Base-by-base conservation (phyloP, 345 rosid genomes). In the Isatis tinctoria region DNA sequence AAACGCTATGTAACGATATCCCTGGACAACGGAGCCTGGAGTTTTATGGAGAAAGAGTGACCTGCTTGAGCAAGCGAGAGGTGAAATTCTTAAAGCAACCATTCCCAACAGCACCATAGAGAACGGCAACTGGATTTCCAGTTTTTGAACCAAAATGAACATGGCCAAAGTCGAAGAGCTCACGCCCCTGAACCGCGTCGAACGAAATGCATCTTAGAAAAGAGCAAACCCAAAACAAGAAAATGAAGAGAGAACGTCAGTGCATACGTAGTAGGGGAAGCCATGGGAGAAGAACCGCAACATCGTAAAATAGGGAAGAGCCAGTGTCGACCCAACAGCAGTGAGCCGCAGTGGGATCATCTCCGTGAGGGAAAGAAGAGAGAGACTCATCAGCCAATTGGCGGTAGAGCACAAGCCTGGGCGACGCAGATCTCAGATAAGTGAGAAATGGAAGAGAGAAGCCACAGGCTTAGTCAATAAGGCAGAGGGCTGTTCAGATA, bases 241-340 rank as follows among this genome's bases (percentile, higher is more conserved):
- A 27, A 59, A 48, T 16, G 10, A 44, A 45, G 52, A 73, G 56
- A 32, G 39, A 45, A 39, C 14, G 18, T 64, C 22, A 77, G 58
- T 52, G 83, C 82, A 77, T 82, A 95, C 99, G 35, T 72, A 75
- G 82, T 36, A 54, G 83, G 80, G 61, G 70, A 72, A 5, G 86
- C 99, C 97, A 92, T 41, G 74, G 30, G 27, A 40, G 79, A 45
- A 95, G 75, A 51, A 92, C 98, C 26, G 83, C 78, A 65, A 82
- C 86, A 28, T 95, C 89, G 73, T 85, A 87, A 82, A 92, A 95
- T 65, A 95, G 78, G 2, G 85, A 81, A 24, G 81, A 88, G 45
- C 98, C 99, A 73, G 84, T 87, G 70, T 95, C 99, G 13, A 92
- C 91, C 99, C 99, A 95, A 78, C 99, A 95, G 56, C 99, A 95